These are phyloP conservation scores for Neodidymelliopsis sp. DNA, from an alignment of 2,329 filamentous ascomycete species.

Conservation along the genomic window DNA sequence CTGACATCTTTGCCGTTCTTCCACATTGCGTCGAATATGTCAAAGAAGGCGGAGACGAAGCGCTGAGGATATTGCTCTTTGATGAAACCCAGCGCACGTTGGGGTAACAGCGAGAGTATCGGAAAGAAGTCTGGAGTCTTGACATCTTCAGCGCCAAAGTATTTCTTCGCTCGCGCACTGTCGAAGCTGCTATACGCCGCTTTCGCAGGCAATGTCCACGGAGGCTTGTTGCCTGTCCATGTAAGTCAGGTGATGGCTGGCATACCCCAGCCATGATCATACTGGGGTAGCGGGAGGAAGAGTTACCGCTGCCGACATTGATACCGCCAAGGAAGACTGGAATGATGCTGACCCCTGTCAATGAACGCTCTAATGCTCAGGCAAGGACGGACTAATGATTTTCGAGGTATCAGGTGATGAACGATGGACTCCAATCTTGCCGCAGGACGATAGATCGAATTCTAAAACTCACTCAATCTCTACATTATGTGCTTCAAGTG, in stretches of 20 bases:
- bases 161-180: constrained; percentile 56
- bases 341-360: constrained; percentile 61
- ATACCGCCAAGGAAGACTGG: constrained; percentile 71
- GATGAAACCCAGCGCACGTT: constrained; percentile 72
- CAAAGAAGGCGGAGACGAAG: constrained; percentile 61
- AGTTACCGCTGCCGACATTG: constrained; percentile 51
- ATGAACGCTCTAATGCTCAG: neutral
- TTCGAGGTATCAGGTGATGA: neutral
- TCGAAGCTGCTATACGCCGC: constrained; percentile 64
- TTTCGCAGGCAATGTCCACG: constrained; percentile 75
- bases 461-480: constrained; percentile 73
- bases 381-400: neutral
- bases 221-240: constrained; percentile 73
- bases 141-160: constrained; percentile 57
- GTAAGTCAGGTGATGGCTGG: constrained; percentile 1
- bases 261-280: neutral
- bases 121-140: constrained; percentile 60
- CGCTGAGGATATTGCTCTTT: constrained; percentile 63
- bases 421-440: too few species aligned
- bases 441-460: too few species aligned
- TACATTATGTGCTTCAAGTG: constrained; percentile 66
- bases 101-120: constrained; percentile 64
- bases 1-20: constrained; percentile 66
- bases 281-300: constrained; percentile 7
- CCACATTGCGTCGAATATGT: constrained; percentile 70